Conservation (phyloP, 1,284 basidiomycete species). For the Pterulicium gracile region DNA sequence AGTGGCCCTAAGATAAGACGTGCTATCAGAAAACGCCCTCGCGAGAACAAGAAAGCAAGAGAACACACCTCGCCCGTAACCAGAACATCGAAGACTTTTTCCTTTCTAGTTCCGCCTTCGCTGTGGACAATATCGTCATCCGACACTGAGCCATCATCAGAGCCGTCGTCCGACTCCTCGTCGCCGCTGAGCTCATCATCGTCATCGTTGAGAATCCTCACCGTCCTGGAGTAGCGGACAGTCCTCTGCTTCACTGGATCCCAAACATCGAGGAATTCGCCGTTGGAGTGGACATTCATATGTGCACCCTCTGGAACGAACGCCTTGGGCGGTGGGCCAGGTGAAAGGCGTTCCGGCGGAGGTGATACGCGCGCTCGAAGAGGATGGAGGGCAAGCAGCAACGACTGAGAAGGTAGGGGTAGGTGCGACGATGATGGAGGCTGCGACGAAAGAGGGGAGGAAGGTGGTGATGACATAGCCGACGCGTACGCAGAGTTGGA, state of each 20-base stretch:
- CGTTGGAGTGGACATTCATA: neutral
- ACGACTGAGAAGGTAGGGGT: neutral
- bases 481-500: no score
- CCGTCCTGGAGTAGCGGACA: neutral
- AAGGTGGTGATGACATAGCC: neutral
- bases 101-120: constrained; percentile 10
- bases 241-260: neutral
- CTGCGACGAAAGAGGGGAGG: neutral
- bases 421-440: neutral
- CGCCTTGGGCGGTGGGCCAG: neutral
- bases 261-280: neutral
- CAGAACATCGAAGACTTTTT: constrained; percentile 45
- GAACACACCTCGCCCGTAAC: constrained; percentile 54
- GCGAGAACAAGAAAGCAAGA: constrained; percentile 1
- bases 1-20: constrained; percentile 48
- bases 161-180: constrained; percentile 22
- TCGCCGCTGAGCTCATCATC: constrained; percentile 22
- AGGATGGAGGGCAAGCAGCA: neutral
- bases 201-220: constrained; percentile 29
- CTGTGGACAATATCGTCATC: constrained; percentile 10
- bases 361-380: neutral
- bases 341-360: neutral
- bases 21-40: constrained; percentile 7
- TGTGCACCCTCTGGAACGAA: neutral
- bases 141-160: constrained; percentile 31